A percentile compares a stretch with the other conserved stretches of the same genome.
phyloP scores from a whole-genome alignment of 352 stramenopile species.

The Detonula confervacea region DNA sequence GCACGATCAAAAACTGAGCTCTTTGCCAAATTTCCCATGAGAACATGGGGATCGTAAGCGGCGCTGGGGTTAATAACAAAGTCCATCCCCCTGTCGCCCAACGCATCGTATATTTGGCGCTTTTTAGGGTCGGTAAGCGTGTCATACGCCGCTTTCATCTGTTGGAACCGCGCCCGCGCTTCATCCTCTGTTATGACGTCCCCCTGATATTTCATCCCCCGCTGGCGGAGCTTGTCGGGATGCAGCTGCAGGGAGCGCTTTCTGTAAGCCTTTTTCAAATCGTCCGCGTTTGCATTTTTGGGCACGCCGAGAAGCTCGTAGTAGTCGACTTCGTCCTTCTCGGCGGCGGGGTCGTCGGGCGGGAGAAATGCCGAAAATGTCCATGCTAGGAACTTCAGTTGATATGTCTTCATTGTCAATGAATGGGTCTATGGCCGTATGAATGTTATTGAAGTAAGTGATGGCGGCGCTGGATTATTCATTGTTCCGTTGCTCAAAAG shows the following conservation, averaged over 20 bases:
- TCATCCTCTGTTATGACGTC: slow-evolving; percentile 58
- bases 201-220: slow-evolving; percentile 50
- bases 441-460: too few species aligned
- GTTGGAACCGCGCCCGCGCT: slow-evolving; percentile 66
- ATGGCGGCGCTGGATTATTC: too few species aligned
- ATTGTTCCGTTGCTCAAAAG: too few species aligned
- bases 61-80: slow-evolving; percentile 57
- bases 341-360: slow-evolving; percentile 85
- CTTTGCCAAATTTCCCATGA: slow-evolving; percentile 65
- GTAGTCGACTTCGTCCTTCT: slow-evolving; percentile 49
- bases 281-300: slow-evolving; percentile 57
- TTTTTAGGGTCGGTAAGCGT: slow-evolving; percentile 58
- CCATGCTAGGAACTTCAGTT: slow-evolving; percentile 62
- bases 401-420: slow-evolving; percentile 26
- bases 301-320: slow-evolving; percentile 74
- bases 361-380: slow-evolving; percentile 72
- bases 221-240: slow-evolving; percentile 87
- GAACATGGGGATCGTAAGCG: slow-evolving; percentile 45
- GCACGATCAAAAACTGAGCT: slow-evolving; percentile 50
- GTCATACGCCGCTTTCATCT: slow-evolving; percentile 82
- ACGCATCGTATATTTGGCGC: slow-evolving; percentile 63
- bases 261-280: slow-evolving; percentile 83
- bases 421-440: too few species aligned
- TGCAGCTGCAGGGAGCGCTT: slow-evolving; percentile 79
- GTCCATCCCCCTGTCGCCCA: slow-evolving; percentile 54